These are phyloP conservation scores for Glycyrrhiza uralensis DNA, from an alignment of 306 rosid genomes.

Conservation along the genomic window DNA sequence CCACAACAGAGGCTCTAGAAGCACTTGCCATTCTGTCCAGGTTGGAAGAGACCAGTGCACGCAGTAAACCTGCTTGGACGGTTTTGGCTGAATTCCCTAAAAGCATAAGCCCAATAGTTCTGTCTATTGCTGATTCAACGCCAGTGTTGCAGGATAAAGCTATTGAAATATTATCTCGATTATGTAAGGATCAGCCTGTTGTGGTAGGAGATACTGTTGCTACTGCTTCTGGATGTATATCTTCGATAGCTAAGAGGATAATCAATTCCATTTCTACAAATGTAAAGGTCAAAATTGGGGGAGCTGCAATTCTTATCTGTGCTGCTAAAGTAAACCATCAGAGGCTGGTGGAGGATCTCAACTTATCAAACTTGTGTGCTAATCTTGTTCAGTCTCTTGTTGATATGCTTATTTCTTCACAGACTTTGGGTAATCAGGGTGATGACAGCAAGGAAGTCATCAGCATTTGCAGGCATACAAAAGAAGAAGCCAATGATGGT, in stretches of 20 bases:
- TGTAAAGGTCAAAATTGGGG: conserved; percentile 73
- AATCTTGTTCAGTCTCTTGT: conserved; percentile 83
- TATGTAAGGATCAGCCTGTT: conserved; percentile 82
- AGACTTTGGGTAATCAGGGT: conserved; percentile 39
- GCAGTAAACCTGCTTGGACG: conserved; percentile 84
- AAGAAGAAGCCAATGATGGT: conserved; percentile 42
- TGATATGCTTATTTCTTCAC: conserved; percentile 50
- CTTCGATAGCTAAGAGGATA: conserved; percentile 75
- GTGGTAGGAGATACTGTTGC: conserved; percentile 68
- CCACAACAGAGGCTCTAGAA: conserved; percentile 80
- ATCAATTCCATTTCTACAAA: conserved; percentile 62
- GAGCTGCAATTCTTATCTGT: conserved; percentile 83
- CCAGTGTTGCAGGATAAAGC: conserved; percentile 90
- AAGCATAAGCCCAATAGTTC: conserved; percentile 81
- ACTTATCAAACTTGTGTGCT: conserved; percentile 53
- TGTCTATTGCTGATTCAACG: conserved; percentile 66
- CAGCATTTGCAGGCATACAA: conserved; percentile 60
- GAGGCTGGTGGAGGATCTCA: conserved; percentile 82
- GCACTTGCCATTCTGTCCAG: conserved; percentile 91
- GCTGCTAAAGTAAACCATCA: conserved; percentile 86
- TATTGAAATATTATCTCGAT: conserved; percentile 81
- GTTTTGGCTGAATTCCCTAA: conserved; percentile 83
- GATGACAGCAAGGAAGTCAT: conserved; percentile 50
- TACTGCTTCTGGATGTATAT: conserved; percentile 63
- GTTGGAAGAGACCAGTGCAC: conserved; percentile 49